Evolutionary conservation across 768 basidiomycete genomes (phyloP), one percentile per base, ranked within the genome.

Genomic region (Phaffia australis): DNA sequence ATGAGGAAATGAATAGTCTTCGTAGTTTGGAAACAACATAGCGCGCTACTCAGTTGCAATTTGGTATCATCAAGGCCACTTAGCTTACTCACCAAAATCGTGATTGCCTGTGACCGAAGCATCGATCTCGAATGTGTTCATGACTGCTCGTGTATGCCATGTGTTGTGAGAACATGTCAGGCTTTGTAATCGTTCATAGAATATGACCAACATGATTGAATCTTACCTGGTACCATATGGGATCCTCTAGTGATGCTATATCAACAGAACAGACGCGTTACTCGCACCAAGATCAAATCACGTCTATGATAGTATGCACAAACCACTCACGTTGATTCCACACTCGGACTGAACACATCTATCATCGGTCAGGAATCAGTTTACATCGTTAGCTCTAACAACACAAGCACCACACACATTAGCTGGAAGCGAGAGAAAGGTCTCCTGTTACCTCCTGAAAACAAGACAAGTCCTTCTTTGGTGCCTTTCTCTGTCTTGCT

Each of bases 381-480:
- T n/a, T 2, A 58, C 25, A 32, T 18, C 5, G n/a, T 56, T 51
- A 54, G 16, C n/a, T 21, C 54, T n/a, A 1, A 11, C n/a, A 32
- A 11, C 15, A 19, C 1, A 15, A 14, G 30, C 35, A 7, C 15
- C 30, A 1, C 16, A 35, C 14, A 14, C 25, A 30, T 27, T 29
- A 6, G n/a, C 1, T n/a, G 2, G 23, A 8, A 18, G 5, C 7
- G 49, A 27, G n/a, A 15, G 7, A 30, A 19, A 46, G 14, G 54
- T 18, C 3, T 32, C 3, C 30, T 16, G 32, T 29, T 49, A 75
- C 94, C 91, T 9, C 91, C 91, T 47, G 88, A 91, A 76, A 93
- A 95, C 4, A 95, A 76, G 0, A 86, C 79, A 9, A 95, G 78
- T 0, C 90, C 90, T 71, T 89, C 86, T 70, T 79, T 79, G 57